Percentiles rank a stretch among this genome's conserved stretches.
These are phyloP conservation scores for Lachancea mirantina DNA, from an alignment of 805 yeast genomes.

Conservation along the genomic window DNA sequence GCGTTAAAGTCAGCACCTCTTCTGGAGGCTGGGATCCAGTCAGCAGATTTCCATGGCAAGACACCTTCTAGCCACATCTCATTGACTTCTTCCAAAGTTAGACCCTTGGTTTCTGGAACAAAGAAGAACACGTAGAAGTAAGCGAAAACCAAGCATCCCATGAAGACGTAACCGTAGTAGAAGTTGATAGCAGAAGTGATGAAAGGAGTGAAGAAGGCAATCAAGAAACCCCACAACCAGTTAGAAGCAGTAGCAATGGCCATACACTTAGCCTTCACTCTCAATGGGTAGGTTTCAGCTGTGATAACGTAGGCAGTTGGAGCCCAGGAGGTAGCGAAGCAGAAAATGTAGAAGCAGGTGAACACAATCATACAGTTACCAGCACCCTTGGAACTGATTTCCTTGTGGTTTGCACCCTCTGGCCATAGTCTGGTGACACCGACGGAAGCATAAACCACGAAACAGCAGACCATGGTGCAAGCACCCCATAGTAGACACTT, in stretches of 20 bases:
- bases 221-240: conserved; percentile 60
- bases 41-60: conserved; percentile 38
- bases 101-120: conserved; percentile 71
- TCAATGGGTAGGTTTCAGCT: conserved; percentile 64
- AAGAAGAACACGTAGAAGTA: conserved; percentile 61
- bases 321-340: conserved; percentile 71
- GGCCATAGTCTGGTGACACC: conserved; percentile 46
- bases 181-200: conserved; percentile 57
- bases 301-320: conserved; percentile 58
- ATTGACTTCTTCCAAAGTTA: conserved; percentile 73
- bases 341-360: conserved; percentile 62
- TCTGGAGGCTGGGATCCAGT: conserved; percentile 43
- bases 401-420: conserved; percentile 31
- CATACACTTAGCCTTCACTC: conserved; percentile 53
- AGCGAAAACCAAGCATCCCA: conserved; percentile 48
- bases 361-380: conserved; percentile 68
- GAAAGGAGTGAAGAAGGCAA: conserved; percentile 65
- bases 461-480: conserved; percentile 40
- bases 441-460: conserved; percentile 47
- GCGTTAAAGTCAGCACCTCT: conserved; percentile 24
- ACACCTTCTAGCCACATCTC: conserved; percentile 41
- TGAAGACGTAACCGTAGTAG: conserved; percentile 56
- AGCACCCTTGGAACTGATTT: conserved; percentile 45
- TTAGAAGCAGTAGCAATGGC: conserved; percentile 55
- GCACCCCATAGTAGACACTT: conserved; percentile 43